phyloP scores from a whole-genome alignment of 352 stramenopile genomes.

The Pythium graminicola region DNA sequence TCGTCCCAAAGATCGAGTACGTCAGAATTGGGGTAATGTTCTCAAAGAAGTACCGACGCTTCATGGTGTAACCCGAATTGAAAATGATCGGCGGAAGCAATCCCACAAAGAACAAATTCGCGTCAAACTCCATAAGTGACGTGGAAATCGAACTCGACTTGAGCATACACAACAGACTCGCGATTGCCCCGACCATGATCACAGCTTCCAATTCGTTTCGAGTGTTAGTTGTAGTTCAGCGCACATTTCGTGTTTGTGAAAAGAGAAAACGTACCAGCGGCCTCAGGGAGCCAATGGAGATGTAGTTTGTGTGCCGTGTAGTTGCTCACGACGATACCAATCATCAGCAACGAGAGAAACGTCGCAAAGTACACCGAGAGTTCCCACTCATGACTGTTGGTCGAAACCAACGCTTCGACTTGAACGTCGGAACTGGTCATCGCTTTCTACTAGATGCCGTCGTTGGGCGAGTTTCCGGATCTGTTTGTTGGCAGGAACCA shows the following conservation, averaged over 20 bases:
- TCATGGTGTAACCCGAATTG: conserved; percentile 91
- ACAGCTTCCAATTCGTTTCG: no score
- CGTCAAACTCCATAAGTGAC: conserved; percentile 84
- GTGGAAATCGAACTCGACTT: conserved; percentile 64
- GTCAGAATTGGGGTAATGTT: conserved; percentile 88
- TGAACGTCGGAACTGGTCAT: conserved; percentile 30
- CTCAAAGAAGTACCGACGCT: conserved; percentile 89
- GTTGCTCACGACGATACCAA: conserved; percentile 76
- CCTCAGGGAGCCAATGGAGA: conserved; percentile 67
- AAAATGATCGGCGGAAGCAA: conserved; percentile 94
- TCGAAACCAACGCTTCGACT: conserved; percentile 31
- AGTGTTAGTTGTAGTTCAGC: no score
- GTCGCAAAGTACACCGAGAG: conserved; percentile 72
- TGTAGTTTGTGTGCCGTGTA: conserved; percentile 67
- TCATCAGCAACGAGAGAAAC: conserved; percentile 69
- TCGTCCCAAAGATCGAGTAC: conserved; percentile 87
- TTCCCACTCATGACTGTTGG: conserved; percentile 70
- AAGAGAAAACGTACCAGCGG: conserved; percentile 43
- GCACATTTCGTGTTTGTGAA: no score
- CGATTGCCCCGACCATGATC: conserved; percentile 53
- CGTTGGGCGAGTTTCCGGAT: neutral
- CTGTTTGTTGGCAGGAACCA: neutral
- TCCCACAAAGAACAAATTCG: conserved; percentile 91
- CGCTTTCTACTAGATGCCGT: neutral
- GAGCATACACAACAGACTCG: conserved; percentile 50